Evolutionary conservation across 306 rosid species (phyloP).

Genomic region (Cicer arietinum): DNA sequence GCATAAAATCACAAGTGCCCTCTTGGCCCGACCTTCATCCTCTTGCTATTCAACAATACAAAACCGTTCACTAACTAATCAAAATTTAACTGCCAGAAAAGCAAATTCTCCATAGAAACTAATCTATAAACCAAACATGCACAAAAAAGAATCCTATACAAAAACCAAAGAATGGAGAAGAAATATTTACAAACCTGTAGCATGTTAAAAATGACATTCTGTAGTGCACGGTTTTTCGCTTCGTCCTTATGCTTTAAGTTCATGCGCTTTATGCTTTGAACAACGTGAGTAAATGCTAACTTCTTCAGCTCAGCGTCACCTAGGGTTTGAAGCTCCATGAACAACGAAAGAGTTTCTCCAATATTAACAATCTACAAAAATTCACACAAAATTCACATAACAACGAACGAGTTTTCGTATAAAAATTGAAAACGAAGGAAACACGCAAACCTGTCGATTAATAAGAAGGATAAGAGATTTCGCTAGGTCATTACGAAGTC

Average conservation of each 20-base stretch:
- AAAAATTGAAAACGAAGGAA: no score
- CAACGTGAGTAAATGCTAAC: conserved; percentile 68
- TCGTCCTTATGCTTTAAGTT: conserved; percentile 80
- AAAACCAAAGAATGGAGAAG: not conserved
- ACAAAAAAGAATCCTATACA: not conserved
- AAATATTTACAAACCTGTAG: conserved; percentile 59
- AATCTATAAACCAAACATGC: conserved; percentile 6
- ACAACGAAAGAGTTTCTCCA: conserved; percentile 67
- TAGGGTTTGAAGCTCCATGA: conserved; percentile 82
- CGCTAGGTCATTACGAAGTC: conserved; percentile 59
- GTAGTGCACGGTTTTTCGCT: conserved; percentile 77
- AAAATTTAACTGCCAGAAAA: not conserved
- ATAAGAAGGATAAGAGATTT: conserved; percentile 73
- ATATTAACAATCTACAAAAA: conserved; percentile 60
- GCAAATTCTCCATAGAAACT: not conserved
- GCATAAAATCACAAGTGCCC: conserved; percentile 69
- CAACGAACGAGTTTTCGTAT: no score
- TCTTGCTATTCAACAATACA: conserved; percentile 59
- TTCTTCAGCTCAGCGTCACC: conserved; percentile 67
- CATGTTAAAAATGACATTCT: conserved; percentile 67
- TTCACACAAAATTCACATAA: not conserved
- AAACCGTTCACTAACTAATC: conserved; percentile 23
- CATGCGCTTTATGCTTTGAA: conserved; percentile 78
- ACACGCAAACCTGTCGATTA: conserved; percentile 60
- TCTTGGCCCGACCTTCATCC: conserved; percentile 76